These are phyloP conservation scores for Trichoderma koningiopsis DNA, from an alignment of 2,329 filamentous ascomycete genomes.

Conservation along the genomic window DNA sequence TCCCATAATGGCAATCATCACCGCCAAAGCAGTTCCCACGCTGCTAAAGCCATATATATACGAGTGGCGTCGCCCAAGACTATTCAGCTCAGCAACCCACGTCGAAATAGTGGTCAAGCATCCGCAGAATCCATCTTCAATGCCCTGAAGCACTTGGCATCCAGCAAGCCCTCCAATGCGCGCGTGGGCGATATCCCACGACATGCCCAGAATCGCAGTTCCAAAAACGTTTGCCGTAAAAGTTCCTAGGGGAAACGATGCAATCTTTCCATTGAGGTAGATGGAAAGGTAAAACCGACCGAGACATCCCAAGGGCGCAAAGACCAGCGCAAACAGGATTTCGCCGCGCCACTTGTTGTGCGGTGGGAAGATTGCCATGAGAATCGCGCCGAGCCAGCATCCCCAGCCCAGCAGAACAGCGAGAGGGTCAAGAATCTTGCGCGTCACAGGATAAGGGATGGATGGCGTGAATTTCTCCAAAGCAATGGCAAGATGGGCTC, in stretches of 20 bases:
- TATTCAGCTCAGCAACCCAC: conserved; percentile 63
- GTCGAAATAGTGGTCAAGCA: conserved; percentile 68
- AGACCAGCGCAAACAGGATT: conserved; percentile 75
- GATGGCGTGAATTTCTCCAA: conserved; percentile 61
- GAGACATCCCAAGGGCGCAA: conserved; percentile 80
- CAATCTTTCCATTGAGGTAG: conserved; percentile 66
- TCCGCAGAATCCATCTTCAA: conserved; percentile 70
- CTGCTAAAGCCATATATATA: conserved; percentile 71
- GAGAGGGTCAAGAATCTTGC: conserved; percentile 64
- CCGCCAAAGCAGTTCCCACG: conserved; percentile 57
- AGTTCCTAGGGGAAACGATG: conserved; percentile 80
- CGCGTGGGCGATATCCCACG: conserved; percentile 76
- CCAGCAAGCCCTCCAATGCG: conserved; percentile 58
- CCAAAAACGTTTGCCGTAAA: conserved; percentile 81
- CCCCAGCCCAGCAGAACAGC: conserved; percentile 68
- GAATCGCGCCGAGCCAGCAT: conserved; percentile 75
- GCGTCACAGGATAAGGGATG: conserved; percentile 58
- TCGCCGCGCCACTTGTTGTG: conserved; percentile 74
- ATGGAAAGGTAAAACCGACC: conserved; percentile 72
- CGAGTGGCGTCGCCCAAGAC: conserved; percentile 53
- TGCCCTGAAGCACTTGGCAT: conserved; percentile 68
- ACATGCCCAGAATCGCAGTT: conserved; percentile 72
- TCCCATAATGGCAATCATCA: conserved; percentile 73
- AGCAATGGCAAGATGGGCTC: conserved; percentile 72
- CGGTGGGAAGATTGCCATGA: conserved; percentile 73